phyloP scores from a whole-genome alignment of 257 asterid species.

The Solanum verrucosum region DNA sequence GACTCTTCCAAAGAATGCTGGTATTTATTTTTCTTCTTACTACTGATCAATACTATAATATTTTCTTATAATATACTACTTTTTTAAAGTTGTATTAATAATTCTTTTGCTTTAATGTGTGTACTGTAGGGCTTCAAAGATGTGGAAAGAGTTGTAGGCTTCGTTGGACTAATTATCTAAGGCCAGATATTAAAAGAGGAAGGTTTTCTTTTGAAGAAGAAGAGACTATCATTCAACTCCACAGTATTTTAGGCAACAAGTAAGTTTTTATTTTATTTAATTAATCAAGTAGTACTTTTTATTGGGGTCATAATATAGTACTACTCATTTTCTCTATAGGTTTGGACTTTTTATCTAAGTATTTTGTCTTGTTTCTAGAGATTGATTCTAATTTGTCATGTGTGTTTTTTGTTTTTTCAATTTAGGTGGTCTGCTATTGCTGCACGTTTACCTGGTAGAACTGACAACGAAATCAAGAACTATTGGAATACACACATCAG shows the following conservation, averaged over 20 bases:
- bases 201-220: constrained; percentile 75
- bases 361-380: background rate
- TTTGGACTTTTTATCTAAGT: background rate
- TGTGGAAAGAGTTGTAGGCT: constrained; percentile 88
- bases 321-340: background rate
- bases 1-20: constrained; percentile 76
- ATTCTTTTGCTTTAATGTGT: background rate
- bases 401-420: background rate
- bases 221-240: constrained; percentile 70
- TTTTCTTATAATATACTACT: no score
- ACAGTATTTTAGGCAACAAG: constrained; percentile 79
- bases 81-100: background rate
- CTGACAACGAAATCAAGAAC: constrained; percentile 80
- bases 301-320: background rate
- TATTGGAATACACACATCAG: constrained; percentile 78
- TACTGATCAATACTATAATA: background rate
- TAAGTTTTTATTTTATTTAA: constrained; percentile 4
- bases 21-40: constrained; percentile 10
- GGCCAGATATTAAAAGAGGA: constrained; percentile 78
- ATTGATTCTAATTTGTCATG: background rate
- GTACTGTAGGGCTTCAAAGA: constrained; percentile 51
- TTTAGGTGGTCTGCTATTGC: constrained; percentile 86
- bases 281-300: background rate
- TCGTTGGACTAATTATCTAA: constrained; percentile 82
- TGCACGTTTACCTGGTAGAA: constrained; percentile 68